Evolutionary conservation across 148 eudicot species (phyloP).

Genomic region (Vaccinium corymbosum): DNA sequence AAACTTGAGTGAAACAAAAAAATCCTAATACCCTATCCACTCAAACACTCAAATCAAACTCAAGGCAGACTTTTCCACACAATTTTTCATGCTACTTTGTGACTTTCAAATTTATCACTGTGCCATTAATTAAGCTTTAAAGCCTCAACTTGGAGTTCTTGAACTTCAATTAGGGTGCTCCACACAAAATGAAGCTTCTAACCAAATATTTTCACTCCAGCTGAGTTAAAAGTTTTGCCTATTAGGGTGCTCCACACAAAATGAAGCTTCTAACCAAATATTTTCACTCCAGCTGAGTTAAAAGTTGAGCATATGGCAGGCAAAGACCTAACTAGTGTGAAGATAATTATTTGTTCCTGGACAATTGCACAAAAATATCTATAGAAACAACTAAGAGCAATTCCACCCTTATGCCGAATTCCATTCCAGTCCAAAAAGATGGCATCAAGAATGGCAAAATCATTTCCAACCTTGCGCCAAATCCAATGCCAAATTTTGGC

Average conservation of each 20-base stretch:
- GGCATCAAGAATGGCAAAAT: no score
- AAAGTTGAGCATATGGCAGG: neutral
- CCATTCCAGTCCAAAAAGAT: no score
- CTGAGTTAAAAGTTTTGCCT: no score
- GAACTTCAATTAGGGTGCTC: neutral
- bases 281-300: neutral
- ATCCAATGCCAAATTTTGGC: no score
- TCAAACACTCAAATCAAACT: neutral
- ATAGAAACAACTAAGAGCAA: neutral
- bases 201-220: neutral
- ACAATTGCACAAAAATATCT: neutral
- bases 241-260: neutral
- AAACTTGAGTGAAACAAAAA: neutral
- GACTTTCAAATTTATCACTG: neutral
- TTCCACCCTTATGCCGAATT: no score
- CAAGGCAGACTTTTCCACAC: neutral
- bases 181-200: neutral
- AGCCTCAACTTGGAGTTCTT: neutral
- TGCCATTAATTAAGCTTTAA: neutral
- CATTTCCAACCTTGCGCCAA: no score
- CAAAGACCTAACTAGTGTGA: neutral
- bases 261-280: neutral
- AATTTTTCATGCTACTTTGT: neutral
- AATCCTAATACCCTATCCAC: neutral
- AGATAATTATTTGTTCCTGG: neutral